Conservation (phyloP, 257 asterid genomes). For the Ocimum tenuiflorum region DNA sequence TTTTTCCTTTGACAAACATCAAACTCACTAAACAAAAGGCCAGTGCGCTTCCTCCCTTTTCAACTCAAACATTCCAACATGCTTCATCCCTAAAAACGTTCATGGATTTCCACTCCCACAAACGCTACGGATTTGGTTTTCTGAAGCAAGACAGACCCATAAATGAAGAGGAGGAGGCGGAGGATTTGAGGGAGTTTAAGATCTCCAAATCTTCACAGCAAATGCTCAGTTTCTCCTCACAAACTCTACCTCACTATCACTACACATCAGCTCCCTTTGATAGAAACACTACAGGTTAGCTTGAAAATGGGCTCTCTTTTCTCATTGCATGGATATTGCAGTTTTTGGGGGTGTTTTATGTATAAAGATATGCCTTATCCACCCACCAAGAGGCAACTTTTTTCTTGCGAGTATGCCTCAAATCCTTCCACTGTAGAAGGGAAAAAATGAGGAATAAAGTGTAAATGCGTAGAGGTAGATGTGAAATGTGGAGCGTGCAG, state of each 20-base stretch:
- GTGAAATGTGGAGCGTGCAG: not conserved
- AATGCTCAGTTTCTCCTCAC: slow-evolving; percentile 86
- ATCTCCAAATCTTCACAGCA: slow-evolving; percentile 51
- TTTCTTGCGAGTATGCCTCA: not conserved
- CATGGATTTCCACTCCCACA: too few relatives aligned
- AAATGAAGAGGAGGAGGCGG: too few relatives aligned
- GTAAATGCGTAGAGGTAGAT: not conserved
- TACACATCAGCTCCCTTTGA: slow-evolving; percentile 32
- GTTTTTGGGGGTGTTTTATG: too few relatives aligned
- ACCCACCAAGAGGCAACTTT: not conserved
- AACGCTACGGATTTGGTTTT: too few relatives aligned
- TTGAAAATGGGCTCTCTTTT: not conserved
- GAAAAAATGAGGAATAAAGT: not conserved
- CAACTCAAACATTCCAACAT: too few relatives aligned
- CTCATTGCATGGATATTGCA: not conserved
- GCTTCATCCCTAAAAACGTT: too few relatives aligned
- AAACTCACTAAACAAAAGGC: slow-evolving; percentile 41
- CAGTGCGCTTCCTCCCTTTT: slow-evolving; percentile 24
- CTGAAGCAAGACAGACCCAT: too few relatives aligned
- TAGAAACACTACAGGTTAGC: slow-evolving; percentile 35
- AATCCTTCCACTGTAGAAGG: not conserved
- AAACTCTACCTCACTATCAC: slow-evolving; percentile 45
- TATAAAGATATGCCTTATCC: too few relatives aligned
- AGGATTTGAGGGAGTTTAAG: slow-evolving; percentile 48
- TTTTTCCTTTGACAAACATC: slow-evolving; percentile 53